phyloP scores from a whole-genome alignment of 2,329 filamentous ascomycete genomes.

The Coniochaeta hoffmannii region DNA sequence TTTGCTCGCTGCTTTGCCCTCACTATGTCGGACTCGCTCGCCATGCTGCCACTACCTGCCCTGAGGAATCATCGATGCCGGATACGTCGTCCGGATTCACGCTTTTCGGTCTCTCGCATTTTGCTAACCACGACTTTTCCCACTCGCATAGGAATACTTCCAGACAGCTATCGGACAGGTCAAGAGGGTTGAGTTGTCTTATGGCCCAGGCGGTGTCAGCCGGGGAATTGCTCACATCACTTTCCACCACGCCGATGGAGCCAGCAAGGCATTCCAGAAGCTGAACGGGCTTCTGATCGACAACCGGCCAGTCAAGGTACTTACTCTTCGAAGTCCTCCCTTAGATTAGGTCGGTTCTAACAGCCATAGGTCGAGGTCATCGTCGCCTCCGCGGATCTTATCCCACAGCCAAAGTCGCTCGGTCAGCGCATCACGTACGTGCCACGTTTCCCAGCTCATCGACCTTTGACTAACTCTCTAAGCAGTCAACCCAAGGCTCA shows the following conservation, averaged over 20 bases:
- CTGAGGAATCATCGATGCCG: conserved; percentile 11
- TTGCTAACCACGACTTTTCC: conserved; percentile 60
- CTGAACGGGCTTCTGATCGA: conserved; percentile 90
- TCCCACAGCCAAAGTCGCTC: conserved; percentile 61
- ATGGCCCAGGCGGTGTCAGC: conserved; percentile 86
- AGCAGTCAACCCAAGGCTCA: conserved; percentile 57
- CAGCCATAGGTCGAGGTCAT: conserved; percentile 74
- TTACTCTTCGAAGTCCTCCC: background rate
- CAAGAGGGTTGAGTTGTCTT: conserved; percentile 85
- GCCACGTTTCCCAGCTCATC: background rate
- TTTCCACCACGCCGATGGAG: conserved; percentile 74
- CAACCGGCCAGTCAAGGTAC: conserved; percentile 82
- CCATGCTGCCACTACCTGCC: conserved; percentile 4
- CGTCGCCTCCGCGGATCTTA: conserved; percentile 65
- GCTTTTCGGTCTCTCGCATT: conserved; percentile 30
- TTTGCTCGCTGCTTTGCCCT: conserved; percentile 25
- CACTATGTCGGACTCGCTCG: conserved; percentile 1
- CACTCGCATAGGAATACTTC: conserved; percentile 87
- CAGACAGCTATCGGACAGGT: conserved; percentile 77
- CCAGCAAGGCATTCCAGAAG: conserved; percentile 73
- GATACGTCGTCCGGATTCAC: conserved; percentile 9
- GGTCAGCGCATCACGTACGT: conserved; percentile 73
- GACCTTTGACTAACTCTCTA: conserved; percentile 21
- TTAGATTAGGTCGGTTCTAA: background rate
- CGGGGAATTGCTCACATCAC: conserved; percentile 86